These are phyloP conservation scores for Boletus speciosus DNA, from an alignment of 768 basidiomycete genomes.

Conservation along the genomic window DNA sequence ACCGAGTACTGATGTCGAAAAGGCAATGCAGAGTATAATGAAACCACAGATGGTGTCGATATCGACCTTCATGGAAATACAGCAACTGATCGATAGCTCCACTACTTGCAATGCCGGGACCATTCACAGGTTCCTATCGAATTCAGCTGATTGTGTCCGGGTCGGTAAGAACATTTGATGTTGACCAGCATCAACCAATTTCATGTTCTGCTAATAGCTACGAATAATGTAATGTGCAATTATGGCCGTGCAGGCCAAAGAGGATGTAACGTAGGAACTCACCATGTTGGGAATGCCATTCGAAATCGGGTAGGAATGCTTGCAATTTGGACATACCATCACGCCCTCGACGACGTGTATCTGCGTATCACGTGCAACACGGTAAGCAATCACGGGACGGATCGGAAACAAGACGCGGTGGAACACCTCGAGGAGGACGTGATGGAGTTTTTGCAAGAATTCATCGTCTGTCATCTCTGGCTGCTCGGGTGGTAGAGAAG, in stretches of 20 bases:
- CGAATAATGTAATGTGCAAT: not conserved
- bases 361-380: slow-evolving; percentile 37
- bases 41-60: not conserved
- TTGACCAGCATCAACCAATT: slow-evolving; percentile 45
- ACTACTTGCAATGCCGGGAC: not conserved
- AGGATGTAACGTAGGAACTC: slow-evolving; percentile 12
- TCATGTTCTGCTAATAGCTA: slow-evolving; percentile 93
- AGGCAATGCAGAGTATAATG: not conserved
- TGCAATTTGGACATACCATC: slow-evolving; percentile 93
- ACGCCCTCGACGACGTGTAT: slow-evolving; percentile 88
- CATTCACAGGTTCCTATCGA: not conserved
- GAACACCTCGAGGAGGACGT: slow-evolving; percentile 86
- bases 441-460: slow-evolving; percentile 78
- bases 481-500: slow-evolving; percentile 68
- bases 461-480: slow-evolving; percentile 81
- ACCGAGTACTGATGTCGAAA: not conserved
- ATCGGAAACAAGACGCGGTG: not conserved
- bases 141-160: not conserved
- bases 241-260: not conserved
- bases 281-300: slow-evolving; percentile 99
- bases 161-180: not conserved
- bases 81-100: not conserved
- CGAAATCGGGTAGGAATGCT: slow-evolving; percentile 83
- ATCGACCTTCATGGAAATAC: not conserved
- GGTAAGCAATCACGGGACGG: not conserved